Conservation (phyloP, 768 basidiomycete species). For the Hygrocybe coccinea region DNA sequence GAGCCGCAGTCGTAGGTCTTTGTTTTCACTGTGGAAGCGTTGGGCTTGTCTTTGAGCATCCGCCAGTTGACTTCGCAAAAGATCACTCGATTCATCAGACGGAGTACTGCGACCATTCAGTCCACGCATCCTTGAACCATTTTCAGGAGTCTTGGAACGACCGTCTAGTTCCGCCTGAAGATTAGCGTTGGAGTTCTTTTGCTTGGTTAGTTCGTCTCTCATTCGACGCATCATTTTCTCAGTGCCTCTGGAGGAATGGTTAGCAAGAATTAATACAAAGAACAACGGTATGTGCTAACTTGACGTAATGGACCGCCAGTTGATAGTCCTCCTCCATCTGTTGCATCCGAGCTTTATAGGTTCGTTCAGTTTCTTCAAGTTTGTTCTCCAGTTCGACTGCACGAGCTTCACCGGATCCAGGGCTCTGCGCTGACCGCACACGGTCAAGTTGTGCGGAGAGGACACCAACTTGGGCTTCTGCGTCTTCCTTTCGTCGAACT, state of each 20-base stretch:
- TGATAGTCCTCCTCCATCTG: slow-evolving; percentile 96
- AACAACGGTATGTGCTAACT: slow-evolving; percentile 48
- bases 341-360: slow-evolving; percentile 73
- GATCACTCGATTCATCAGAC: slow-evolving; percentile 64
- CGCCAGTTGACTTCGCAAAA: slow-evolving; percentile 62
- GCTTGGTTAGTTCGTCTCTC: slow-evolving; percentile 91
- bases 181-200: slow-evolving; percentile 73
- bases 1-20: slow-evolving; percentile 68
- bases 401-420: slow-evolving; percentile 36
- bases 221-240: slow-evolving; percentile 97
- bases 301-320: slow-evolving; percentile 94
- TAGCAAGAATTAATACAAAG: slow-evolving; percentile 10
- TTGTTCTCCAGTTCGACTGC: slow-evolving; percentile 70
- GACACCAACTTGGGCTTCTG: slow-evolving; percentile 61
- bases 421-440: slow-evolving; percentile 55
- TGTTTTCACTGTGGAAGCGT: slow-evolving; percentile 67
- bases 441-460: slow-evolving; percentile 66
- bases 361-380: slow-evolving; percentile 71
- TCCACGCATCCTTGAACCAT: slow-evolving; percentile 39
- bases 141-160: slow-evolving; percentile 52
- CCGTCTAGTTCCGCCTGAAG: slow-evolving; percentile 84
- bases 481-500: slow-evolving; percentile 65
- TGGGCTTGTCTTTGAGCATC: slow-evolving; percentile 77
- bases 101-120: slow-evolving; percentile 78
- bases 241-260: slow-evolving; percentile 61